Conservation (phyloP, 495 filamentous ascomycete species). For the Neurospora sp. region DNA sequence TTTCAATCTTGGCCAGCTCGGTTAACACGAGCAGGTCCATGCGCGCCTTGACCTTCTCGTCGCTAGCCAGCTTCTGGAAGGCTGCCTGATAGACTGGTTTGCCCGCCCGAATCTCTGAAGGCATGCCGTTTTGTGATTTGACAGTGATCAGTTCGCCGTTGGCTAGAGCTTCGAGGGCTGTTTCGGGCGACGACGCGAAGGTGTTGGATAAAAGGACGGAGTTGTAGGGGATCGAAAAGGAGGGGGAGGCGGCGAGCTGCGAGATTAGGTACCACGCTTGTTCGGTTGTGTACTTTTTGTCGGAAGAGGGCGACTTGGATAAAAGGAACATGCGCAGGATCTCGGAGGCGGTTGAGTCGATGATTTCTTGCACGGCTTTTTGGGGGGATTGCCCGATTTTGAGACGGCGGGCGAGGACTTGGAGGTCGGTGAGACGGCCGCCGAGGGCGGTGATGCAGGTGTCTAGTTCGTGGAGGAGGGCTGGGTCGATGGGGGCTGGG, state of each 20-base stretch:
- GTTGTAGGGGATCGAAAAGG: conserved; percentile 55
- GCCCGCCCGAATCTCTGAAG: conserved; percentile 63
- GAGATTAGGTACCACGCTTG: conserved; percentile 90
- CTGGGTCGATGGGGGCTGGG: conserved; percentile 33
- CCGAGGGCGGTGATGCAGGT: conserved; percentile 72
- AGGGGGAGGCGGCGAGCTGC: conserved; percentile 39
- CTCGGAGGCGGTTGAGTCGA: conserved; percentile 76
- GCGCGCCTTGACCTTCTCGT: conserved; percentile 59
- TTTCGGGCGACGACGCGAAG: conserved; percentile 54
- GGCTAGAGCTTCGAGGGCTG: conserved; percentile 65
- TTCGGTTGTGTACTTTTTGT: conserved; percentile 60
- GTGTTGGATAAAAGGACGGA: conserved; percentile 66
- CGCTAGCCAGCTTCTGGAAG: conserved; percentile 59
- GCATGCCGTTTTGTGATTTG: conserved; percentile 60
- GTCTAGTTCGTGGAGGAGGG: conserved; percentile 53
- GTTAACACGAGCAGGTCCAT: conserved; percentile 64
- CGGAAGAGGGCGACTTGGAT: conserved; percentile 24
- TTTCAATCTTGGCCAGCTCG: conserved; percentile 62
- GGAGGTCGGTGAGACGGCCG: conserved; percentile 85
- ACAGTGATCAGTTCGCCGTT: conserved; percentile 83
- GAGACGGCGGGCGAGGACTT: conserved; percentile 83
- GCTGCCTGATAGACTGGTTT: conserved; percentile 83
- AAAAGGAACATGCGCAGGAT: conserved; percentile 90
- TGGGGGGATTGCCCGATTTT: conserved; percentile 78
- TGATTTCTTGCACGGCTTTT: conserved; percentile 80